These are phyloP conservation scores for Mesembryanthemum crystallinum DNA, from an alignment of 148 eudicot species.

Conservation along the genomic window DNA sequence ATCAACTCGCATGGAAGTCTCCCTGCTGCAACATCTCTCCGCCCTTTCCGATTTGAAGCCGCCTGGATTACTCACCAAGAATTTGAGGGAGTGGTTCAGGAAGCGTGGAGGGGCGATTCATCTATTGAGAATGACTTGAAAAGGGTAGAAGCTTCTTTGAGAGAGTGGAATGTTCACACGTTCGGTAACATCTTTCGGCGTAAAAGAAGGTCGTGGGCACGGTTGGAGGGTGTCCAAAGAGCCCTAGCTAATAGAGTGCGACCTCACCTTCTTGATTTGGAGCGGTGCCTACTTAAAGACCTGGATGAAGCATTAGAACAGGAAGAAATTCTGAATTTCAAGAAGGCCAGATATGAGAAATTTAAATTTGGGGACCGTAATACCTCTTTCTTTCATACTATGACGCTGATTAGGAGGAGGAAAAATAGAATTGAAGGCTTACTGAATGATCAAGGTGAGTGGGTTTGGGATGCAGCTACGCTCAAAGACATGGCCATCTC, in stretches of 20 bases:
- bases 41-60: not conserved
- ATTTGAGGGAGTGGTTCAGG: not conserved
- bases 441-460: not conserved
- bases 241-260: not conserved
- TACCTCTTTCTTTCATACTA: not conserved
- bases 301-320: not conserved
- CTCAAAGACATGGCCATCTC: not conserved
- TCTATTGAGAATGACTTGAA: no score
- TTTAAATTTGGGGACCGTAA: not conserved
- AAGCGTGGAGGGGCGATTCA: not conserved
- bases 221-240: not conserved
- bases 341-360: not conserved
- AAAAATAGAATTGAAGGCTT: not conserved
- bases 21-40: not conserved
- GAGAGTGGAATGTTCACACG: not conserved
- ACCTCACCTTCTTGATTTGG: not conserved
- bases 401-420: not conserved
- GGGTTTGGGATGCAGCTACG: not conserved
- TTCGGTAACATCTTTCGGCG: no score
- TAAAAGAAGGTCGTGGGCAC: not conserved
- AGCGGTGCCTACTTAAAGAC: not conserved
- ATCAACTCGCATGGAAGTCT: not conserved
- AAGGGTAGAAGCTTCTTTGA: no score
- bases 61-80: not conserved
- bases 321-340: not conserved